These are phyloP conservation scores for Nemania sp. DNA, from an alignment of 2,329 filamentous ascomycete genomes.

Conservation along the genomic window DNA sequence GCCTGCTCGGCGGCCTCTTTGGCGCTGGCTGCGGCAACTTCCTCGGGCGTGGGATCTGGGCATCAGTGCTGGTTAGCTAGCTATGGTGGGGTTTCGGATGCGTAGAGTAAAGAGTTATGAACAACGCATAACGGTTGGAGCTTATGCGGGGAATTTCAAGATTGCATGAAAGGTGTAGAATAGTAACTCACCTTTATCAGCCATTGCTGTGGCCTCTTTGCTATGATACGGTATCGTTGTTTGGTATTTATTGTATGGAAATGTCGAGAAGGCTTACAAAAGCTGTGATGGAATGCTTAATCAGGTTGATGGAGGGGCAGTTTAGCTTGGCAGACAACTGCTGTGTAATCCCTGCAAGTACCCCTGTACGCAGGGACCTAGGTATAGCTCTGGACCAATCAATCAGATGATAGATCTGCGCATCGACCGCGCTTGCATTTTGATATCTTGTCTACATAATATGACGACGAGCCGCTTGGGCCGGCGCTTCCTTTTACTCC, in stretches of 20 bases:
- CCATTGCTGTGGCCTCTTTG: slow-evolving; percentile 22
- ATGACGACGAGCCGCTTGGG: too few relatives aligned
- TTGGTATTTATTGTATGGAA: slow-evolving; percentile 10
- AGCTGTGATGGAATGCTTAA: not conserved
- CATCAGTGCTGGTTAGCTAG: slow-evolving; percentile 12
- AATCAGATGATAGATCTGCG: too few relatives aligned
- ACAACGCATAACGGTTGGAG: not conserved
- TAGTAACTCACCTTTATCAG: slow-evolving; percentile 28
- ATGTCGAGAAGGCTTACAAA: slow-evolving; percentile 29
- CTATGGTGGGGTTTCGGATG: slow-evolving; percentile 13
- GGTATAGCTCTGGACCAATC: not conserved
- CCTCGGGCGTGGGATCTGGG: slow-evolving; percentile 57
- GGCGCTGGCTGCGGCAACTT: slow-evolving; percentile 62
- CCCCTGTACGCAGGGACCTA: not conserved
- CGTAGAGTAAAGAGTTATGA: not conserved
- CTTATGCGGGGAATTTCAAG: too few relatives aligned
- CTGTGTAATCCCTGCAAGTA: not conserved
- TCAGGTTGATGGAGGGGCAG: not conserved
- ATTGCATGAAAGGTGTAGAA: too few relatives aligned
- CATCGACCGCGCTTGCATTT: too few relatives aligned
- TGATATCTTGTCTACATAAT: too few relatives aligned
- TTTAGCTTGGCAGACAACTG: too few relatives aligned
- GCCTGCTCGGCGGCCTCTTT: slow-evolving; percentile 87
- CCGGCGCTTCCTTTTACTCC: too few relatives aligned
- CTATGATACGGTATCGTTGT: not conserved